Percentiles rank a stretch among this genome's conserved stretches.
phyloP scores from a whole-genome alignment of 2,329 filamentous ascomycete genomes.

The Albifimbria verrucaria region DNA sequence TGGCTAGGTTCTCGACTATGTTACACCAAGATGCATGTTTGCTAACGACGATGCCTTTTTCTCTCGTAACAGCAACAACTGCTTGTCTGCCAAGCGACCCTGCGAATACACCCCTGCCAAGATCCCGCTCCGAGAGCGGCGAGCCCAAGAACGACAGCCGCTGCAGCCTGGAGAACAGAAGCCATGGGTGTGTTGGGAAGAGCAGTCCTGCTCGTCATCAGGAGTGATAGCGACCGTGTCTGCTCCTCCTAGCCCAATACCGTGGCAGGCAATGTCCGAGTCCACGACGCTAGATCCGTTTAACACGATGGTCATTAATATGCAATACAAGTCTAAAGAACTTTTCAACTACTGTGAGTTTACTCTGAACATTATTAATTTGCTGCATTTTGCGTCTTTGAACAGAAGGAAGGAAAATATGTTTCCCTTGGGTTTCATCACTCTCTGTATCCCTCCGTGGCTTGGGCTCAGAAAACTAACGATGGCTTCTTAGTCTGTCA shows the following conservation, averaged over 20 bases:
- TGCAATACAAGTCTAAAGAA: not conserved
- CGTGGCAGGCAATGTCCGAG: not conserved
- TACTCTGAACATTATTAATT: no score
- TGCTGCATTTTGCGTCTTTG: not conserved
- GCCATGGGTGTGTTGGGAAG: constrained; percentile 12
- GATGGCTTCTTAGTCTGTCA: not conserved
- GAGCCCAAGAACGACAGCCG: not conserved
- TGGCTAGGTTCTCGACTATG: no score
- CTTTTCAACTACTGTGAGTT: not conserved
- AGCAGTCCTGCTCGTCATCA: not conserved
- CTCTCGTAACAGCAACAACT: constrained; percentile 13
- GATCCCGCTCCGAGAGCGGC: constrained; percentile 19
- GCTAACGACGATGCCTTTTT: not conserved
- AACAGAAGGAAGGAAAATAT: not conserved
- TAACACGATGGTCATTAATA: not conserved
- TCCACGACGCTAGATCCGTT: not conserved
- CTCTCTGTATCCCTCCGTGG: not conserved
- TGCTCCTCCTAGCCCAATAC: not conserved
- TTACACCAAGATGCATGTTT: not conserved
- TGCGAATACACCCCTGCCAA: constrained; percentile 14
- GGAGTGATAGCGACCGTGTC: not conserved
- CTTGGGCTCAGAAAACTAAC: no score
- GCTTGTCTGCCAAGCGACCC: constrained; percentile 4
- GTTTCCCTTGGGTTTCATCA: not conserved
- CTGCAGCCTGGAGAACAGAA: constrained; percentile 18